Base-by-base conservation (phyloP, 345 rosid species). In the Bretschneidera sinensis region DNA sequence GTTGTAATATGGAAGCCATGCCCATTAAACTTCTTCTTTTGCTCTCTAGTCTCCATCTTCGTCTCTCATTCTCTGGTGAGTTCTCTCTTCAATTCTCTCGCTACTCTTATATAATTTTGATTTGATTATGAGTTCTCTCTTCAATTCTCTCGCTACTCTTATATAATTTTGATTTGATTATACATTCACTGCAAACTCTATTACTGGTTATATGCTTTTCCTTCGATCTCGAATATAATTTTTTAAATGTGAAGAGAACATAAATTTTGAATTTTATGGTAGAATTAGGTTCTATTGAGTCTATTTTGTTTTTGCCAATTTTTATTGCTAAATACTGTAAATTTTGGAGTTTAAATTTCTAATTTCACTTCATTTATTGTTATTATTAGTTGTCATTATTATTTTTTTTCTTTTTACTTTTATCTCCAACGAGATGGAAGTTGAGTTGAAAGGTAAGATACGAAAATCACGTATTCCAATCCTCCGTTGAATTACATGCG, bases 51-150 rank as follows among this genome's bases (percentile, higher is more conserved):
- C 62, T 61, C 57, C 69, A 56, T 18, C 50, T 72, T 34, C 68
- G 35, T 20, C 50, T 67, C 61, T 73, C 75, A 56, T 67, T 67
- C 54, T 74, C 82, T 20, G 83, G 85, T 80, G 45, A 67, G 70
- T 50, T 17, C 0, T 7, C n/a, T n/a, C n/a, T n/a, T n/a, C n/a
- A n/a, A n/a, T n/a, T n/a, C n/a, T n/a, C n/a, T n/a, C n/a, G n/a
- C n/a, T n/a, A n/a, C n/a, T n/a, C n/a, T n/a, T n/a, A n/a, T n/a
- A n/a, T n/a, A n/a, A n/a, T n/a, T n/a, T n/a, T n/a, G n/a, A n/a
- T n/a, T n/a, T n/a, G n/a, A n/a, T n/a, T n/a, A n/a, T n/a, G n/a
- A n/a, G n/a, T n/a, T n/a, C n/a, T n/a, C n/a, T n/a, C 18, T 18
- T 62, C 17, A 17, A 10, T 34, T 35, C 35, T 57, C 45, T 58